Evolutionary conservation across 495 filamentous ascomycete species (phyloP).

Genomic region (Extremus antarcticus): DNA sequence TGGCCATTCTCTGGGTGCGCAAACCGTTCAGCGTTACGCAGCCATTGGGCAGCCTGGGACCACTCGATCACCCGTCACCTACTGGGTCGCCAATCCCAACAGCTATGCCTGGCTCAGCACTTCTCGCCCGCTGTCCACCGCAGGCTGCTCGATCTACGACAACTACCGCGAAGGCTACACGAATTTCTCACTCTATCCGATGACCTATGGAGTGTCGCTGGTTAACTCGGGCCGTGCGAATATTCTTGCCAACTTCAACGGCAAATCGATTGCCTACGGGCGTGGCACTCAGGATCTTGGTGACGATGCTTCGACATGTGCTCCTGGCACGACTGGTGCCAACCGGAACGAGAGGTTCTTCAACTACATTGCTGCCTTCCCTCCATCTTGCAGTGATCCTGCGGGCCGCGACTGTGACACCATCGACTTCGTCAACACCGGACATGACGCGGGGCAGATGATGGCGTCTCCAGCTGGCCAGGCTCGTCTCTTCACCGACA

Average conservation of each 20-base stretch:
- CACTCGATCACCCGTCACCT: constrained; percentile 9
- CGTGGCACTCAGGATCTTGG: constrained; percentile 14
- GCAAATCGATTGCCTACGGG: constrained; percentile 12
- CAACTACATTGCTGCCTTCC: constrained; percentile 19
- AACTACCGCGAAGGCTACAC: constrained; percentile 17
- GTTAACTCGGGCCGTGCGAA: constrained; percentile 9
- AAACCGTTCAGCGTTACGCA: constrained; percentile 18
- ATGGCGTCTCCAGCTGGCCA: constrained; percentile 15
- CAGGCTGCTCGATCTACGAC: constrained; percentile 17
- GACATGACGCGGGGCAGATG: constrained; percentile 18
- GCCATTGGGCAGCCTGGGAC: constrained; percentile 12
- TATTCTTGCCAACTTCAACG: constrained; percentile 16
- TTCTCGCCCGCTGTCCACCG: constrained; percentile 8
- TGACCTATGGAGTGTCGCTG: constrained; percentile 14
- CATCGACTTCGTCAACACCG: constrained; percentile 14
- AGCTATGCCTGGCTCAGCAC: constrained; percentile 16
- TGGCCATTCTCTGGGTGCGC: constrained; percentile 18
- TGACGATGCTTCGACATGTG: constrained; percentile 16
- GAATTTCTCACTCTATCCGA: constrained; percentile 15
- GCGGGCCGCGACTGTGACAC: constrained; percentile 13
- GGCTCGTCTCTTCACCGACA: constrained; percentile 21
- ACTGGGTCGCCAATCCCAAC: constrained; percentile 21
- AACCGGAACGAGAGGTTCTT: constrained; percentile 22
- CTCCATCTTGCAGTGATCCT: constrained; percentile 9
- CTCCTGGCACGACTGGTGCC: constrained; percentile 11